Evolutionary conservation across 805 yeast genomes (phyloP).

Genomic region (Debaryomyces castellii): DNA sequence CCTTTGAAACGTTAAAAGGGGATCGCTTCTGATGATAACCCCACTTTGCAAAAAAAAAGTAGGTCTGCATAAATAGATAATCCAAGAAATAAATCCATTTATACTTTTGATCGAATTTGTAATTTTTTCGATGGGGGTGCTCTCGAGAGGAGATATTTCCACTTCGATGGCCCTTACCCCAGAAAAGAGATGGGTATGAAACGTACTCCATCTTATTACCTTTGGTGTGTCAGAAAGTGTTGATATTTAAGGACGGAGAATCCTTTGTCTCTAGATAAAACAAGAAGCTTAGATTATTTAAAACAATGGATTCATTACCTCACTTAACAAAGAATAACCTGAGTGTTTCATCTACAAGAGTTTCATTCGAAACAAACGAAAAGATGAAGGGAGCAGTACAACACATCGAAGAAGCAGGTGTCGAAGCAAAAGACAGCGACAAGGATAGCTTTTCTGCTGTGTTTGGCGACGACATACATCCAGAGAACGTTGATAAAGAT

Average conservation of each 20-base stretch:
- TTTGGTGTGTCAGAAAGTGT: not conserved
- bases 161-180: not conserved
- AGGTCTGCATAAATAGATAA: not conserved
- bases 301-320: not conserved
- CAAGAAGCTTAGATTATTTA: not conserved
- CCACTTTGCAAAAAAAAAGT: not conserved
- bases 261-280: not conserved
- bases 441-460: not conserved
- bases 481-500: slow-evolving; percentile 11
- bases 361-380: not conserved
- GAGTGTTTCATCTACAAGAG: not conserved
- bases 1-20: no score
- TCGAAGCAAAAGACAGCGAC: not conserved
- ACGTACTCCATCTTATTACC: no score
- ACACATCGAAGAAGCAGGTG: slow-evolving; percentile 1
- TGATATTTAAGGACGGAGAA: not conserved
- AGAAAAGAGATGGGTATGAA: not conserved
- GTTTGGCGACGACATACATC: not conserved
- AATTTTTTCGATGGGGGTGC: not conserved
- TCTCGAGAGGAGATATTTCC: not conserved
- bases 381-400: slow-evolving; percentile 3
- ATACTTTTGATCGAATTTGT: not conserved
- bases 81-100: not conserved
- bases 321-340: not conserved
- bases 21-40: not conserved